Evolutionary conservation across 1,284 basidiomycete species (phyloP), one percentile per base, ranked within the genome.

Genomic region (Austroboletus olivaceoglutinosus): DNA sequence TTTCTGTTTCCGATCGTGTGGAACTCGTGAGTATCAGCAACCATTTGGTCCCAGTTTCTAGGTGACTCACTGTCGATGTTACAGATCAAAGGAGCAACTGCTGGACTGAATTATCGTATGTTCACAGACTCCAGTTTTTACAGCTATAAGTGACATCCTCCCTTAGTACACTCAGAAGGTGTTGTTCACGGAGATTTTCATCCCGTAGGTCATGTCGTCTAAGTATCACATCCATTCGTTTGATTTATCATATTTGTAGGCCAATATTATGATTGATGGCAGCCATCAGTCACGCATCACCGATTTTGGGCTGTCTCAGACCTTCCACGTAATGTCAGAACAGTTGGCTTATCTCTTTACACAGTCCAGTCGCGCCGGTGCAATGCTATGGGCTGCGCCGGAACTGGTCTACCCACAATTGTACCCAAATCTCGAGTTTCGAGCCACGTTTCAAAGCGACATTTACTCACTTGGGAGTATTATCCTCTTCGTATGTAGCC

Each of bases 391-490:
- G 36, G 36, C 19, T 37, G 36, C 36, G 21, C 36, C 36, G 15
- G 36, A 34, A 34, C 16, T 34, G n/a, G 2, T 34, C 3, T n/a
- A 34, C 33, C 33, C 33, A 4, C 3, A 34, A n/a, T 9, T 44
- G 30, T 44, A n/a, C 16, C n/a, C 19, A 2, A 18, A n/a, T 41
- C 8, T 21, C 10, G 15, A 8, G 15, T 11, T 13, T 4, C 22
- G 30, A 25, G 48, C 47, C 15, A 52, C 38, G 2, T 42, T 39
- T 3, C 18, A 18, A 9, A 36, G 34, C 4, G 54, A 55, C n/a
- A 52, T 56, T 11, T 56, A 57, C 18, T 52, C 50, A 9, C 40
- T 56, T 12, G 54, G 54, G 2, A 53, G 50, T 21, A 36, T 57
- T 23, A 36, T 56, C 11, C n/a, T 40, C 39, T 40, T 40, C 15